Percentiles rank a stretch among this genome's conserved stretches.
Conservation (phyloP, 192 early-diverging fungal genomes). For the Backusella australiensis region DNA sequence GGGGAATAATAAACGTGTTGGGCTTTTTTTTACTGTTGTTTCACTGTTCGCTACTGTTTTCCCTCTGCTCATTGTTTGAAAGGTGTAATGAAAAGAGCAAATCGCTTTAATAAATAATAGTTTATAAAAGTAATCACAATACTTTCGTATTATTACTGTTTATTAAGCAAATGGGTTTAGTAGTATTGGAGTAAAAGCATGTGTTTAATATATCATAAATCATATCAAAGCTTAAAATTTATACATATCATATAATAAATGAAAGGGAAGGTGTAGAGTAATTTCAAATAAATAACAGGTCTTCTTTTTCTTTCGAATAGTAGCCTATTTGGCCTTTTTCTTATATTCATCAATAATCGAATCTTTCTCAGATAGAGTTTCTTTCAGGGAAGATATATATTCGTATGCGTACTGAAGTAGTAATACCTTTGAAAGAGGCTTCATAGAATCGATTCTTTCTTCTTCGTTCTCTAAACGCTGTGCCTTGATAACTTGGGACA, state of each 20-base stretch:
- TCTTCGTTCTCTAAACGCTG: constrained; percentile 19
- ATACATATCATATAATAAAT: neutral
- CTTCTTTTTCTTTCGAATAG: neutral
- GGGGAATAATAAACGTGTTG: too few species aligned
- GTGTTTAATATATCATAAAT: neutral
- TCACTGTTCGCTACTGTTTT: too few species aligned
- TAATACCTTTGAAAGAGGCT: constrained; percentile 35
- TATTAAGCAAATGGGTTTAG: too few species aligned
- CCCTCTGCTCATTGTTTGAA: too few species aligned
- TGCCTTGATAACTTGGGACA: constrained; percentile 20
- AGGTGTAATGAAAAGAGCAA: too few species aligned
- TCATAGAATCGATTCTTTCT: constrained; percentile 9
- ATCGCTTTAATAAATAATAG: too few species aligned
- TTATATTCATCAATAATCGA: constrained; percentile 15
- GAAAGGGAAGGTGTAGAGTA: neutral
- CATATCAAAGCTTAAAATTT: neutral
- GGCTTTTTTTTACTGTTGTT: too few species aligned
- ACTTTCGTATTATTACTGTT: too few species aligned
- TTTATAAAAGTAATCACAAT: too few species aligned
- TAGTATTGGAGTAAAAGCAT: neutral
- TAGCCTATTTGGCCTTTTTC: neutral
- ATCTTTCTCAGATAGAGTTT: constrained; percentile 19
- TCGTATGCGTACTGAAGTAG: constrained; percentile 36
- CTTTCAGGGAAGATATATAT: constrained; percentile 29
- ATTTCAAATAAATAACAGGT: neutral